Conservation (phyloP, 495 filamentous ascomycete species). For the Zalerion maritima region DNA sequence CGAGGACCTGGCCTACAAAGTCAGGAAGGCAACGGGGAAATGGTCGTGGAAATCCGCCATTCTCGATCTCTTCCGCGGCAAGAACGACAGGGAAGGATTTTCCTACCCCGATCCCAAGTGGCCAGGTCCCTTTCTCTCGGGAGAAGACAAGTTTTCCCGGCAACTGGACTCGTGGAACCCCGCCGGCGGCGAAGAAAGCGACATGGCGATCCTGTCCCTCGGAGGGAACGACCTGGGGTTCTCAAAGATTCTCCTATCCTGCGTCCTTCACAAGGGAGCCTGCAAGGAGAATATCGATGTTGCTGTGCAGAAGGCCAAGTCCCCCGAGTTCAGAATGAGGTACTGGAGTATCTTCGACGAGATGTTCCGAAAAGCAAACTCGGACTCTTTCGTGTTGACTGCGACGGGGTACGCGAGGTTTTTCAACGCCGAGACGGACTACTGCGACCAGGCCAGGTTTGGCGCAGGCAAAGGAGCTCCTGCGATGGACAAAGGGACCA, state of each 20-base stretch:
- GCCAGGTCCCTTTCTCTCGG: no score
- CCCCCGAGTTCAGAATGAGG: slow-evolving; percentile 18
- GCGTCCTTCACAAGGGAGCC: slow-evolving; percentile 29
- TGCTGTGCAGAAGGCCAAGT: slow-evolving; percentile 12
- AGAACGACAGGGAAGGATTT: no score
- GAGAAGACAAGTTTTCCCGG: slow-evolving; percentile 5
- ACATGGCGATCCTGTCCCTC: slow-evolving; percentile 28
- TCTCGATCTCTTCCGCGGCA: no score
- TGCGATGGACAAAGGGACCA: slow-evolving; percentile 17
- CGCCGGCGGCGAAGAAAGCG: slow-evolving; percentile 9
- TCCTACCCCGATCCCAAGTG: no score
- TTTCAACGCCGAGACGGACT: slow-evolving; percentile 29
- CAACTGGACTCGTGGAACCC: slow-evolving; percentile 4
- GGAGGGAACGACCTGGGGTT: slow-evolving; percentile 38
- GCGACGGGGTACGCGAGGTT: slow-evolving; percentile 34
- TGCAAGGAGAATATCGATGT: slow-evolving; percentile 22
- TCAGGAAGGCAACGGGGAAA: no score
- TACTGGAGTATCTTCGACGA: slow-evolving; percentile 21
- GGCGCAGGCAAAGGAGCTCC: slow-evolving; percentile 22
- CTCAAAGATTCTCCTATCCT: slow-evolving; percentile 30
- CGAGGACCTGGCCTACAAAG: no score
- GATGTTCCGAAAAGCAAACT: slow-evolving; percentile 23
- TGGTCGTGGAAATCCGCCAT: no score
- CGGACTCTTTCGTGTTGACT: slow-evolving; percentile 26
- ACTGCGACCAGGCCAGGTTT: slow-evolving; percentile 24